Base-by-base conservation (phyloP, 345 rosid genomes). In the Salix exigua region DNA sequence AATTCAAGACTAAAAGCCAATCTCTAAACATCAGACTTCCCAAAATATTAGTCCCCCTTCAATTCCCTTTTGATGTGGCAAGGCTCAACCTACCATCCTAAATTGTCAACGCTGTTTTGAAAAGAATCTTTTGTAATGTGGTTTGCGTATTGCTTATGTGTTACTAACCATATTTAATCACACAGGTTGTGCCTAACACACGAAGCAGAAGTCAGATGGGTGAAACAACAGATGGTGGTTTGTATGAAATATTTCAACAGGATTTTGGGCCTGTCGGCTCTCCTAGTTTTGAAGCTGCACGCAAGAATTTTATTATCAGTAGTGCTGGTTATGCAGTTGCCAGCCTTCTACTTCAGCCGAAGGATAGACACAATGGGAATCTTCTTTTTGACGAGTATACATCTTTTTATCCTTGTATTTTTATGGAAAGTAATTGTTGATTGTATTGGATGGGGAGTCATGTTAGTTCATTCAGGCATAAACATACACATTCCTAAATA, bases 311-410 rank as follows among this genome's bases (percentile, higher is more conserved):
- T 78, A 89, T 96, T 78, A 80, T 92, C 71, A 96, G 99, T 84
- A 96, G 99, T 78, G 99, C 99, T 14, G 99, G 98, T 77, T 96
- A 94, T 85, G 99, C 99, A 12, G 99, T 96, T 30, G 98, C 97
- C 5, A 96, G 98, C 81, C 97, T 96, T 70, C 79, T 96, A 76
- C 98, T 96, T 71, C 98, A 96, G 78, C 99, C 99, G 3, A 96
- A 96, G 88, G 99, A 96, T 85, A 89, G 99, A 80, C 98, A 96
- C 88, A 96, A 96, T 60, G 99, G 97, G 74, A 96, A 96, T 89
- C 98, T 96, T 83, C 98, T 96, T 70, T 96, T 96, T 77, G 98
- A 96, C 80, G 86, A 77, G 99, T 96, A 91, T 28, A 86, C 17
- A 44, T 40, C 25, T 30, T 64, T 51, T 72, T 23, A 61, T 28